Conservation (phyloP, 495 filamentous ascomycete species). For the Echria macrotheca region DNA sequence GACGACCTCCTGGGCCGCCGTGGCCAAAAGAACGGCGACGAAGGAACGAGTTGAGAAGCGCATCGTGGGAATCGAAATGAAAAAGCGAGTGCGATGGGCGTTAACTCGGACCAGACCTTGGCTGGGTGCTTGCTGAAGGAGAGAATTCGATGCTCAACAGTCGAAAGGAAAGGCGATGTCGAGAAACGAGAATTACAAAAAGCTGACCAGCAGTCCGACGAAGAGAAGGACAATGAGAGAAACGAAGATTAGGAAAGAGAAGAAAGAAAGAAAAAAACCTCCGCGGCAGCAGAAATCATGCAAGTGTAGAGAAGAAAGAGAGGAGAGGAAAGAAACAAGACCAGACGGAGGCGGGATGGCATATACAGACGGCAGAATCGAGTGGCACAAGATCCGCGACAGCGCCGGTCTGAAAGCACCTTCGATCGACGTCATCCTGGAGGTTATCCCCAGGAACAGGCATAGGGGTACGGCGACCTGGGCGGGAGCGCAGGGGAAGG, state of each 20-base stretch:
- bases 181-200: conserved; percentile 17
- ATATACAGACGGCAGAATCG: conserved; percentile 11
- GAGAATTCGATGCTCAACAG: conserved; percentile 12
- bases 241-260: conserved; percentile 9
- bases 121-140: conserved; percentile 16
- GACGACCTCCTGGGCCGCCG: conserved; percentile 17
- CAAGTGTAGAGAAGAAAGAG: background rate
- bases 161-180: background rate
- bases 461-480: background rate
- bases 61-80: conserved; percentile 18
- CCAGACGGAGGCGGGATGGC: conserved; percentile 4
- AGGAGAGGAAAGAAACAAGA: conserved; percentile 5
- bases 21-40: conserved; percentile 21
- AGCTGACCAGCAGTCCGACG: conserved; percentile 30
- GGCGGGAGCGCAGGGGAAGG: background rate
- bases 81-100: background rate
- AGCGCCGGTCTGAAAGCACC: conserved; percentile 6
- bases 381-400: conserved; percentile 12
- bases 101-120: conserved; percentile 9
- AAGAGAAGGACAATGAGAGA: conserved; percentile 27
- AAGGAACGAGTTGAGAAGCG: conserved; percentile 20
- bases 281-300: background rate
- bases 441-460: background rate
- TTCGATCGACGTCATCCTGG: conserved; percentile 6
- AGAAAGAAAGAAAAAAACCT: conserved; percentile 9